These are phyloP conservation scores for Cutaneotrichosporon cutaneum DNA, from an alignment of 1,284 basidiomycete genomes.

Conservation along the genomic window DNA sequence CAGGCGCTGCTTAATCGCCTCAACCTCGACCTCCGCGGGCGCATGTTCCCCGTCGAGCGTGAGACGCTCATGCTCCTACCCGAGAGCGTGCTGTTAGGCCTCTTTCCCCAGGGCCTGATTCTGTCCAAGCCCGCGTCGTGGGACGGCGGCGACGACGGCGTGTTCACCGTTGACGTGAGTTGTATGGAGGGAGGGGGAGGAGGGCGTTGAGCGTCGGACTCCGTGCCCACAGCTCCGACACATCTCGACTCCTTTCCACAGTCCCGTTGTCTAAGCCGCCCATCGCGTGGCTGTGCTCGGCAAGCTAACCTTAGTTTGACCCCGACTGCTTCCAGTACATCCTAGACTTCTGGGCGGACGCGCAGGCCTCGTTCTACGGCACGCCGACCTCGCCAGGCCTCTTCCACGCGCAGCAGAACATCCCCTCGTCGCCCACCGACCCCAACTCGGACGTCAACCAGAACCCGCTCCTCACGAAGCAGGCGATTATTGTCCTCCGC, in stretches of 20 bases:
- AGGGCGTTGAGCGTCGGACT: neutral
- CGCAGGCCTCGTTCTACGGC: constrained; percentile 91
- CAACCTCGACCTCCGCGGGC: constrained; percentile 86
- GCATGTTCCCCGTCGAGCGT: constrained; percentile 90
- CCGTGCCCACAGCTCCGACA: too few relatives aligned
- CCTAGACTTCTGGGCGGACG: constrained; percentile 82
- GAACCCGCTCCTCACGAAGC: constrained; percentile 90
- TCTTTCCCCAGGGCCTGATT: constrained; percentile 96
- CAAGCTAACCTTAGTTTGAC: constrained; percentile 71
- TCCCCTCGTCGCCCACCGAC: constrained; percentile 58
- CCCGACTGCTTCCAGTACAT: constrained; percentile 94
- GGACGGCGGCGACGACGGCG: constrained; percentile 85
- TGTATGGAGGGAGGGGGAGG: neutral
- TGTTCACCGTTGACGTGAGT: constrained; percentile 93
- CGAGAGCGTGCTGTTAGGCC: constrained; percentile 91
- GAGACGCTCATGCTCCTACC: constrained; percentile 98
- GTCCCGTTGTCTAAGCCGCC: too few relatives aligned
- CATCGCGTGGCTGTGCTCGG: neutral
- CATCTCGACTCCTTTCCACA: neutral
- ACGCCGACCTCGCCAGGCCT: constrained; percentile 70
- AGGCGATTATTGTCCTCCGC: constrained; percentile 95
- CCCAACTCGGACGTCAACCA: constrained; percentile 55
- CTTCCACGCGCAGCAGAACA: constrained; percentile 73
- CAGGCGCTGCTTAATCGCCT: constrained; percentile 75
- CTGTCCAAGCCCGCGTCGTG: constrained; percentile 72